Percentiles rank a stretch among this genome's conserved stretches.
phyloP scores from a whole-genome alignment of 2,329 filamentous ascomycete genomes.

The Aphanocladium album region DNA sequence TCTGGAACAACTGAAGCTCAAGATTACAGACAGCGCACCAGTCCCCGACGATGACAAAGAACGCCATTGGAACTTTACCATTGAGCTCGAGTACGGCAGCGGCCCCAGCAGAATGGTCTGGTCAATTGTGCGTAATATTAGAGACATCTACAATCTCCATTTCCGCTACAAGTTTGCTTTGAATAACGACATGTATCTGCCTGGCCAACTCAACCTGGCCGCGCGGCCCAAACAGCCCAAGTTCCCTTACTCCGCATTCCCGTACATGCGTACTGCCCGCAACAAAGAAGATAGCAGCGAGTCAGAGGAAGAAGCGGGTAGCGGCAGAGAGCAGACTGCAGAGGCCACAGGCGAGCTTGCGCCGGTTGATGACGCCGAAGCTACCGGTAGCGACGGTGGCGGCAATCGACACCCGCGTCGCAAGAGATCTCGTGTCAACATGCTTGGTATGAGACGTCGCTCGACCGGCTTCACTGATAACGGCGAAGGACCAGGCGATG shows the following conservation, averaged over 20 bases:
- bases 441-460: slow-evolving; percentile 49
- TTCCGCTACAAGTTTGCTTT: slow-evolving; percentile 86
- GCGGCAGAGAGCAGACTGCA: slow-evolving; percentile 26
- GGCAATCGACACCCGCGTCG: slow-evolving; percentile 29
- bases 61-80: slow-evolving; percentile 80
- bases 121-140: slow-evolving; percentile 80
- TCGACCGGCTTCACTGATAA: slow-evolving; percentile 46
- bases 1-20: slow-evolving; percentile 88
- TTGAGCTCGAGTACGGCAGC: slow-evolving; percentile 93
- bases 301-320: slow-evolving; percentile 55
- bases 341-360: slow-evolving; percentile 43
- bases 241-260: slow-evolving; percentile 85
- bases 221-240: slow-evolving; percentile 75
- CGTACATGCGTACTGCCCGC: slow-evolving; percentile 77
- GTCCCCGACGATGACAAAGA: slow-evolving; percentile 59
- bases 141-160: slow-evolving; percentile 89
- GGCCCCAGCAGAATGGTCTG: slow-evolving; percentile 95
- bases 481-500: slow-evolving; percentile 31
- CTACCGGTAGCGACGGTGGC: slow-evolving; percentile 29
- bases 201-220: slow-evolving; percentile 60
- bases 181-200: slow-evolving; percentile 76
- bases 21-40: slow-evolving; percentile 72
- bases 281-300: slow-evolving; percentile 76
- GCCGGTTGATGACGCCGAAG: slow-evolving; percentile 60
- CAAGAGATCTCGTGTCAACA: slow-evolving; percentile 48